Percentiles rank a stretch among this genome's conserved stretches.
Conservation (phyloP, 2,329 filamentous ascomycete species). For the Cadophora gregata region DNA sequence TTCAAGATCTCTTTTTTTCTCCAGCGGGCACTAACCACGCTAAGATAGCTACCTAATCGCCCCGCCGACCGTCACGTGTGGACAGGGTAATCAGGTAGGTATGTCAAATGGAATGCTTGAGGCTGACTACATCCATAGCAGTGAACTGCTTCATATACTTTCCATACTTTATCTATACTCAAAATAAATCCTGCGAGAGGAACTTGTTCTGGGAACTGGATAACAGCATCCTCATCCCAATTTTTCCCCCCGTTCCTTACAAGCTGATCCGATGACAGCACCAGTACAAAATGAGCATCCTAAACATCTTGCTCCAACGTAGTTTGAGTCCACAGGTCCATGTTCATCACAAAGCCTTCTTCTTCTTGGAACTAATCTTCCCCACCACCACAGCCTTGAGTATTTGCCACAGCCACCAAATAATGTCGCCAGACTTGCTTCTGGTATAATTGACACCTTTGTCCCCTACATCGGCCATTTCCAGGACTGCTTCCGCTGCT, state of each 20-base stretch:
- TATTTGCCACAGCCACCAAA: conserved; percentile 48
- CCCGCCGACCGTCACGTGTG: conserved; percentile 11
- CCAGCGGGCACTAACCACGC: conserved; percentile 22
- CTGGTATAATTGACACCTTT: conserved; percentile 52
- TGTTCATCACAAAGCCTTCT: not conserved
- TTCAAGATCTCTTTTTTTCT: conserved; percentile 40
- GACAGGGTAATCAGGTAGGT: not conserved
- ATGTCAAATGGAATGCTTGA: no score
- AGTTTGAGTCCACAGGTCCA: not conserved
- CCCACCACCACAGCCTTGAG: conserved; percentile 46
- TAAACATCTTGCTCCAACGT: no score
- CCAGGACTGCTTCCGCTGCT: conserved; percentile 49
- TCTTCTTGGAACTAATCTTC: conserved; percentile 30
- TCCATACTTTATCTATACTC: no score
- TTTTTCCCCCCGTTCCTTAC: not conserved
- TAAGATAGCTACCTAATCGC: conserved; percentile 37
- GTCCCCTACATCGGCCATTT: conserved; percentile 56
- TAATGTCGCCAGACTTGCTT: conserved; percentile 45
- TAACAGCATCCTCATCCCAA: no score
- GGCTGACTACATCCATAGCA: no score
- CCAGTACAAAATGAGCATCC: no score
- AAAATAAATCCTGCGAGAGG: no score
- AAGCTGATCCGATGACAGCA: not conserved
- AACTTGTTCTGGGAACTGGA: no score
- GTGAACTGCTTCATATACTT: not conserved